phyloP scores from a whole-genome alignment of 106 monocot species.

The Apostasia ramifera region DNA sequence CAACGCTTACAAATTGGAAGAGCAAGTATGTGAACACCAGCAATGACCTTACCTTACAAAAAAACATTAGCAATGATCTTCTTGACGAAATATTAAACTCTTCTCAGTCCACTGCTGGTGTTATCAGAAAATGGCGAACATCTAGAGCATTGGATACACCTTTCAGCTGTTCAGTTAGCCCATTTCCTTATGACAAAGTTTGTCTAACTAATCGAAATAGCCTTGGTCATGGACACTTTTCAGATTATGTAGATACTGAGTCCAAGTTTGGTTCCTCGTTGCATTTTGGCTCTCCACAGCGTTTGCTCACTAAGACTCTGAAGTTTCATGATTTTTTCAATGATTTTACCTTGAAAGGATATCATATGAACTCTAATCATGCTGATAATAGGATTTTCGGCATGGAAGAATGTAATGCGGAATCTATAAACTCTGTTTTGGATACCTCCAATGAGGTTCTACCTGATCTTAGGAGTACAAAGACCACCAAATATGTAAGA shows the following conservation, averaged over 20 bases:
- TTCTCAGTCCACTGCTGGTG: conserved; percentile 6
- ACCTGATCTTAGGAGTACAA: conserved; percentile 9
- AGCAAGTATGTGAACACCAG: not conserved
- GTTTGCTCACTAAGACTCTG: conserved; percentile 3
- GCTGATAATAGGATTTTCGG: not conserved
- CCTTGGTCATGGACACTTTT: not conserved
- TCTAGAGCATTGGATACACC: conserved; percentile 8
- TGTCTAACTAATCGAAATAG: conserved; percentile 6
- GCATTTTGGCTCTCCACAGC: conserved; percentile 13
- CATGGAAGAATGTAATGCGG: conserved; percentile 8
- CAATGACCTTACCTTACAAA: not conserved
- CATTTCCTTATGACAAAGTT: conserved; percentile 8
- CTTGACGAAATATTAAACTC: conserved; percentile 6
- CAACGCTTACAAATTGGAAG: not conserved
- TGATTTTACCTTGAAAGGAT: conserved; percentile 6
- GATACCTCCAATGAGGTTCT: conserved; percentile 8
- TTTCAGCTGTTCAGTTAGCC: not conserved
- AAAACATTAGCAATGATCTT: not conserved
- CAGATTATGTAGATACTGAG: conserved; percentile 3
- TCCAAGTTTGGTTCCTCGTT: conserved; percentile 10
- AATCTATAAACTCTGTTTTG: conserved; percentile 3
- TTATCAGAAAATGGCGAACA: conserved; percentile 22
- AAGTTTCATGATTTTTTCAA: conserved; percentile 7
- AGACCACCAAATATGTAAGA: not conserved
- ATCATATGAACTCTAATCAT: not conserved